phyloP scores from a whole-genome alignment of 139 green algal species.

The Picochlorum sp. region DNA sequence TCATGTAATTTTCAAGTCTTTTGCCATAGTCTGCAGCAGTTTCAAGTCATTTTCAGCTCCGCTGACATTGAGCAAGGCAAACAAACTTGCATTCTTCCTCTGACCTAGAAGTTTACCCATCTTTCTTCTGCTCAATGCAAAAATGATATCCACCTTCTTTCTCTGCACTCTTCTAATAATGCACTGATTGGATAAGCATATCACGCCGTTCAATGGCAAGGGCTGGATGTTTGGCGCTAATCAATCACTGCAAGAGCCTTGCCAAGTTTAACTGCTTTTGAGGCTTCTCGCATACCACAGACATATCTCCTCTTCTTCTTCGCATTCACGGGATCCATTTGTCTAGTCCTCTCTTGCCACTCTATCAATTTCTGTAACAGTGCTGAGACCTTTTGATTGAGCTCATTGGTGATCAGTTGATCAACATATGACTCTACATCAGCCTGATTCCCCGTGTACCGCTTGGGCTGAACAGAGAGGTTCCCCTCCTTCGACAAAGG shows the following conservation, averaged over 20 bases:
- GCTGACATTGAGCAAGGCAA: constrained; percentile 23
- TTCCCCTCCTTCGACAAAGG: not conserved
- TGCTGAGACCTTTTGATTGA: constrained; percentile 27
- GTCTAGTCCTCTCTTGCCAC: constrained; percentile 44
- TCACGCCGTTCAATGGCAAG: constrained; percentile 23
- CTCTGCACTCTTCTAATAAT: constrained; percentile 5
- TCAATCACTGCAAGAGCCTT: constrained; percentile 48
- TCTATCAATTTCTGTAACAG: constrained; percentile 40
- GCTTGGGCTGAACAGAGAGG: not conserved
- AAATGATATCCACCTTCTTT: constrained; percentile 19
- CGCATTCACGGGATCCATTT: constrained; percentile 28
- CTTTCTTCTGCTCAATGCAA: constrained; percentile 25
- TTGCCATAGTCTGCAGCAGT: not conserved
- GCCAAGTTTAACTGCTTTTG: constrained; percentile 49
- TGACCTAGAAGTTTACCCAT: constrained; percentile 30
- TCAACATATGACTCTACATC: constrained; percentile 23
- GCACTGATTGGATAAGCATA: constrained; percentile 6
- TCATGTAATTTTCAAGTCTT: not conserved
- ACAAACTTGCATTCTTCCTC: constrained; percentile 26
- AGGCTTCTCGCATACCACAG: constrained; percentile 40
- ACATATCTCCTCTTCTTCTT: constrained; percentile 43
- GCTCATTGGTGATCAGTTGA: constrained; percentile 37
- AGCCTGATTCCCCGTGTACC: not conserved
- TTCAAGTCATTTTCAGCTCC: constrained; percentile 12
- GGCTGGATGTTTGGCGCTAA: constrained; percentile 73